Evolutionary conservation across 352 stramenopile species (phyloP), one percentile per base, ranked within the genome.

Genomic region (Pythium guiyangense): DNA sequence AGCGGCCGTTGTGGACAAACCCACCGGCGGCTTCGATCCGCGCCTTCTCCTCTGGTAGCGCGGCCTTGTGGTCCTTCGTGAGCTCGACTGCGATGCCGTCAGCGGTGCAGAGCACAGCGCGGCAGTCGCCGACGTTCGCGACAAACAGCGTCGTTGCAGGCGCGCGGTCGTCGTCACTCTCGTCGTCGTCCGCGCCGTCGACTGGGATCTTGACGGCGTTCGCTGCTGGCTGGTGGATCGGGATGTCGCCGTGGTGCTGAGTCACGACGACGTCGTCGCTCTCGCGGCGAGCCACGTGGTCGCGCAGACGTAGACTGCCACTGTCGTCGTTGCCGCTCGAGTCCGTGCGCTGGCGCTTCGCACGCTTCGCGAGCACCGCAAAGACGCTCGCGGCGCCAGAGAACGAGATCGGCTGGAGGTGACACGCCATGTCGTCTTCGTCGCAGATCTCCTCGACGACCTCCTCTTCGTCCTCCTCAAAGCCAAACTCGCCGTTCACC

Each of bases 91-190:
- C 88, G 18, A 77, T 11, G 5, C 86, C 88, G 11, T 86, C 64
- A n/a, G 61, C 70, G 18, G 83, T 87, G 50, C 80, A 91, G 31
- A 97, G 59, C 48, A 97, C 90, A 12, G 86, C 86, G 40, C 90
- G 90, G 53, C 87, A 97, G 54, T 97, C 90, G 25, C 90, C 90
- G 14, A 97, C 76, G 52, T 97, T 93, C 1, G 84, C 89, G 18
- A 97, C 69, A 58, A 92, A 90, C 53, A 97, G 49, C 29, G 74
- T 66, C 2, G 76, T 86, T 8, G 71, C 68, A 2, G 66, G 59
- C 3, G 17, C 20, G 6, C 18, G 18, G n/a, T 79, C 69, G 22
- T 77, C 64, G 20, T 60, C 54, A 26, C 27, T 55, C 5, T 60
- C 61, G 25, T 47, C 46, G 20, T 27, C 42, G 8, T 59, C 49